These are phyloP conservation scores for Pythium folliculosum DNA, from an alignment of 352 stramenopile genomes.

Conservation along the genomic window DNA sequence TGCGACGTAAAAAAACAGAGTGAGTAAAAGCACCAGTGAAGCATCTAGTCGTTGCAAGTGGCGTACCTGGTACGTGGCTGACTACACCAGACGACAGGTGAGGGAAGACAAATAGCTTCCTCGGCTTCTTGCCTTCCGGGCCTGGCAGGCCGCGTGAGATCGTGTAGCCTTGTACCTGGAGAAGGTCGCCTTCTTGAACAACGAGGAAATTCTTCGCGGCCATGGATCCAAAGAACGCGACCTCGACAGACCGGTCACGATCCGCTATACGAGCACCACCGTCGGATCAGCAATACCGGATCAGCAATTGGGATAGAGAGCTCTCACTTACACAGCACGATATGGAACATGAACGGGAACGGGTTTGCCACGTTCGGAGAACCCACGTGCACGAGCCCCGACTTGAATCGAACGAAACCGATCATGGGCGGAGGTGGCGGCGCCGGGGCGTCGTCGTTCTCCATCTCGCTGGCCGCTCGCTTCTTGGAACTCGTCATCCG, in stretches of 20 bases:
- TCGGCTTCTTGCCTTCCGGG: conserved; percentile 2
- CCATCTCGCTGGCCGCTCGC: conserved; percentile 4
- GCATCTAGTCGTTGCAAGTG: background rate
- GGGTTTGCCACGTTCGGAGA: conserved; percentile 41
- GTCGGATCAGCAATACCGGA: background rate
- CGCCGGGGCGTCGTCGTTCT: background rate
- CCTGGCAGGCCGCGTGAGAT: conserved; percentile 2
- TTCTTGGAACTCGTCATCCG: conserved; percentile 17
- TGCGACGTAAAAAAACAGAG: conserved; percentile 14
- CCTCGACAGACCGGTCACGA: conserved; percentile 38
- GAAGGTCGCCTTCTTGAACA: conserved; percentile 60
- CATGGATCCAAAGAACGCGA: conserved; percentile 72
- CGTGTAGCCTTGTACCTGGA: conserved; percentile 53
- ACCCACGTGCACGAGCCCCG: conserved; percentile 48
- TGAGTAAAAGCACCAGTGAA: background rate
- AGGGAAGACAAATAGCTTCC: conserved; percentile 23
- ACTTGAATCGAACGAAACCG: conserved; percentile 62
- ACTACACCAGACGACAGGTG: conserved; percentile 24
- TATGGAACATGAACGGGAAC: conserved; percentile 72
- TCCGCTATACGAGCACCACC: conserved; percentile 38
- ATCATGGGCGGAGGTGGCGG: conserved; percentile 37
- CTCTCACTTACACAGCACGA: conserved; percentile 43
- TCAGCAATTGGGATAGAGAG: background rate
- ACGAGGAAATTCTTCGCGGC: conserved; percentile 56
- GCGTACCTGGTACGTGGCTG: conserved; percentile 27